These are phyloP conservation scores for Metarhizium guizhouense DNA, from an alignment of 2,329 filamentous ascomycete genomes.

Conservation along the genomic window DNA sequence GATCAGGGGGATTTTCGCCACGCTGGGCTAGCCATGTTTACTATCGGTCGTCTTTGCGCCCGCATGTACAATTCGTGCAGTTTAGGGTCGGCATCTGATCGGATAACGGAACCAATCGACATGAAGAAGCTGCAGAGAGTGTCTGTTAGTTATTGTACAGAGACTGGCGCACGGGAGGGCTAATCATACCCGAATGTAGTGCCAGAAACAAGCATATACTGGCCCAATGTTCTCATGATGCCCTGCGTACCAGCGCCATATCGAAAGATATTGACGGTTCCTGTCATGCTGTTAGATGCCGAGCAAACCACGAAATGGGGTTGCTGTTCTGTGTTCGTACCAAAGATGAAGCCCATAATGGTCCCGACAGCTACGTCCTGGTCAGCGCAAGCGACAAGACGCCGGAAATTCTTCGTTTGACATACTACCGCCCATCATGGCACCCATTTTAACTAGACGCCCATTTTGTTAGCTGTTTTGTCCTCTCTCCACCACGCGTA, in stretches of 20 bases:
- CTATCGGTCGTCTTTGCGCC: constrained; percentile 65
- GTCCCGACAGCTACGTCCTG: constrained; percentile 70
- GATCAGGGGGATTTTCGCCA: constrained; percentile 19
- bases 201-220: constrained; percentile 93
- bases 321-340: constrained; percentile 36
- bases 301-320: neutral
- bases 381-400: neutral
- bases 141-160: constrained; percentile 11
- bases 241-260: constrained; percentile 91
- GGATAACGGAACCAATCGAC: constrained; percentile 95
- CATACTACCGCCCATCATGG: constrained; percentile 97
- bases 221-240: constrained; percentile 86
- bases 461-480: neutral
- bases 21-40: constrained; percentile 35
- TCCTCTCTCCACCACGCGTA: neutral
- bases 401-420: constrained; percentile 15
- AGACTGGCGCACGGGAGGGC: neutral
- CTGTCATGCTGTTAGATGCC: constrained; percentile 32
- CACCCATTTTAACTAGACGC: constrained; percentile 70
- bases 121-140: constrained; percentile 69
- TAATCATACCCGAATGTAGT: constrained; percentile 78
- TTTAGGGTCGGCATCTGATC: constrained; percentile 76
- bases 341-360: constrained; percentile 97
- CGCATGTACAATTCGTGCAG: constrained; percentile 67
- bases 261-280: constrained; percentile 88